Evolutionary conservation across 768 basidiomycete genomes (phyloP).

Genomic region (Calvatia gigantea): DNA sequence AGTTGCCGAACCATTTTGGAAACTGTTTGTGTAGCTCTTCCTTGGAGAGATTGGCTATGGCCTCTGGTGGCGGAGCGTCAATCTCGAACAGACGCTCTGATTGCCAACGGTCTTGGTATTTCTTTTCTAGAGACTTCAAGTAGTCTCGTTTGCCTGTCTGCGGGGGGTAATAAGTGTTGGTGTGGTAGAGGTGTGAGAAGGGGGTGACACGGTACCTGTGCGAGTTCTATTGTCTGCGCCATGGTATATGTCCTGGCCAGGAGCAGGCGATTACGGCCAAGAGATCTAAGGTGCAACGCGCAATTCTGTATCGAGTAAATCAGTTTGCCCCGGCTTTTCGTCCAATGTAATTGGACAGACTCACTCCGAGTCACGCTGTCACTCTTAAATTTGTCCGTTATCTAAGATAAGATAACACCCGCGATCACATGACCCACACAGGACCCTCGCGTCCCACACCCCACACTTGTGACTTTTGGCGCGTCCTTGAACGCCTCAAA

Average conservation of each 20-base stretch:
- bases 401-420: not conserved
- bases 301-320: conserved; percentile 18
- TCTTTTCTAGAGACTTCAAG: conserved; percentile 76
- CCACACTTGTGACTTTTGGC: no score
- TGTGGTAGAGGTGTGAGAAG: conserved; percentile 7
- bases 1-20: conserved; percentile 98
- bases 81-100: conserved; percentile 79
- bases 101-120: conserved; percentile 83
- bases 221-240: conserved; percentile 64
- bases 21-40: conserved; percentile 68
- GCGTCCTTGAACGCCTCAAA: not conserved
- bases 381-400: not conserved
- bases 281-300: conserved; percentile 16
- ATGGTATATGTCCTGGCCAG: conserved; percentile 24
- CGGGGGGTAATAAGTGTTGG: not conserved
- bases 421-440: not conserved
- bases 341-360: conserved; percentile 1
- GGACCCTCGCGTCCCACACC: not conserved
- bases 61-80: conserved; percentile 69
- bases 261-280: conserved; percentile 3
- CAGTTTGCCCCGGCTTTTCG: conserved; percentile 9
- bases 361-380: conserved; percentile 1
- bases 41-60: conserved; percentile 56
- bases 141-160: conserved; percentile 95
- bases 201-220: conserved; percentile 44